Evolutionary conservation across 352 stramenopile genomes (phyloP).

Genomic region (Globisporangium nodosum): DNA sequence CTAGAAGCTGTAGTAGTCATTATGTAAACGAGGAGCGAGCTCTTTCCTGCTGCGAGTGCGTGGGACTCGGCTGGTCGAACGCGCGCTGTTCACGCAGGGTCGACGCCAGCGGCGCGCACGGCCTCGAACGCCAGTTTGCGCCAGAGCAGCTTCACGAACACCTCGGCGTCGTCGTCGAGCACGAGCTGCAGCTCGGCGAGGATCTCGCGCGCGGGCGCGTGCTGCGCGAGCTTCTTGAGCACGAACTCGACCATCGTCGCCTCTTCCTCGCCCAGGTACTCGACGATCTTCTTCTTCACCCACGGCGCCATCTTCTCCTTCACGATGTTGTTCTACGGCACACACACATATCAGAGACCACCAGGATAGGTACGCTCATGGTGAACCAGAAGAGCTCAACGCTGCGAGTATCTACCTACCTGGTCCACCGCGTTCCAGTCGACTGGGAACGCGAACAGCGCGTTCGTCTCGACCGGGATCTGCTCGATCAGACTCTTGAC

Average conservation of each 20-base stretch:
- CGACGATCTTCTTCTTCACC: conserved; percentile 42
- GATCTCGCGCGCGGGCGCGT: conserved; percentile 21
- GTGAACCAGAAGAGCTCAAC: background rate
- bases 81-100: background rate
- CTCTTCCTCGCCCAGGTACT: conserved; percentile 51
- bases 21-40: too few relatives aligned
- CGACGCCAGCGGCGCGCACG: conserved; percentile 7
- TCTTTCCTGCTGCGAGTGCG: background rate
- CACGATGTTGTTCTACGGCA: conserved; percentile 21
- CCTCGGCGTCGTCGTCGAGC: conserved; percentile 44
- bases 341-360: background rate
- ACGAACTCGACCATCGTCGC: conserved; percentile 38
- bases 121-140: conserved; percentile 50
- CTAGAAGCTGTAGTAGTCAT: too few relatives aligned
- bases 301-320: conserved; percentile 37
- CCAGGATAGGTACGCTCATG: too few relatives aligned
- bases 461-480: conserved; percentile 33
- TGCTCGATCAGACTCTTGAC: conserved; percentile 36
- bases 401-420: background rate
- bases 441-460: conserved; percentile 33
- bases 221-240: conserved; percentile 29
- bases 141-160: conserved; percentile 50
- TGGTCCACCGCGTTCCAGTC: conserved; percentile 30
- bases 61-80: background rate
- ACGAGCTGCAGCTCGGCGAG: conserved; percentile 30